Evolutionary conservation across 805 yeast genomes (phyloP), one percentile per base, ranked within the genome.

Genomic region (Lachancea kluyveri): DNA sequence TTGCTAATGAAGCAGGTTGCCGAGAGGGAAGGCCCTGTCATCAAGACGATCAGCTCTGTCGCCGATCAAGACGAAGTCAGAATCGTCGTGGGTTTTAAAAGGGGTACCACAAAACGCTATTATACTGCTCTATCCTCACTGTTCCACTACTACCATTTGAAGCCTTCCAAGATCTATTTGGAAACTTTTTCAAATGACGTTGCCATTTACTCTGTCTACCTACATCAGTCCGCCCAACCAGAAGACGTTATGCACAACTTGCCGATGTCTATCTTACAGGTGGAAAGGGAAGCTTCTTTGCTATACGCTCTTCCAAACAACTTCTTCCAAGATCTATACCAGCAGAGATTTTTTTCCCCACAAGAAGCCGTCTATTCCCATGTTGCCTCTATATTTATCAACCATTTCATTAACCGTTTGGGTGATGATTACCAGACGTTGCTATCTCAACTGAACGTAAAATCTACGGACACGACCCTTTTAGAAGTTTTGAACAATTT

Each of bases 361-460:
- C 97, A 90, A 63, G 98, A 92, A 63, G 77, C 88, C 27, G 79
- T 87, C 36, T 92, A 92, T 57, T 94, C 96, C 26, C 97, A 90
- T 59, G 81, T 87, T 59, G 95, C 90, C 48, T 80, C 83, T 26
- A 83, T 86, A 40, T 90, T 92, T 55, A 94, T 86, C 30, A 80
- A 94, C 21, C 97, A 92, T 62, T 92, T 90, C 65, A 72, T 90
- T 59, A 92, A 92, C 67, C 74, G 97, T 54, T 70, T 90, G 53
- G 96, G 97, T 18, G 77, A 94, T 2, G 96, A 88, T 60, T 88
- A 83, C 60, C 74, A 68, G 45, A 71, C 85, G 27, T 68, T 90
- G 52, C 60, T 75, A 38, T 62, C 69, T 20, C 67, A 87, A 39
- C 67, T 88, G 37, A 80, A 77, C 44, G 67, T 77, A 18, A 61